Evolutionary conservation across 495 filamentous ascomycete genomes (phyloP).

Genomic region (Parathielavia hyrcaniae): DNA sequence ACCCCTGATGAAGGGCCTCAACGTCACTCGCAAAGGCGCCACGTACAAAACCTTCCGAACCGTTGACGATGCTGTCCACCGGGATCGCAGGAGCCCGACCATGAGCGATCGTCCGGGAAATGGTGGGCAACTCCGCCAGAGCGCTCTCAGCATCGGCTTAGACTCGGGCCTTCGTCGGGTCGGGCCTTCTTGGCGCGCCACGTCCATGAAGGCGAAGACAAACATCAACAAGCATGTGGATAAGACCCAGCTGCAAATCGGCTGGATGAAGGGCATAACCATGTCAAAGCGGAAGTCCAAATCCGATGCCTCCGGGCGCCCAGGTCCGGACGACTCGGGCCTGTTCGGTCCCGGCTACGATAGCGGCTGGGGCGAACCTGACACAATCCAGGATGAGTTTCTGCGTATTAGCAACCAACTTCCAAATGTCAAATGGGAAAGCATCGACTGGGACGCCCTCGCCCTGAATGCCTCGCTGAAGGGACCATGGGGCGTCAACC

Average conservation of each 20-base stretch:
- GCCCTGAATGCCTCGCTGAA: constrained; percentile 69
- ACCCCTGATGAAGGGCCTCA: constrained; percentile 57
- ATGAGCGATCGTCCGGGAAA: constrained; percentile 47
- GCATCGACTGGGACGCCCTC: constrained; percentile 72
- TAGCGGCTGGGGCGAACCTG: constrained; percentile 64
- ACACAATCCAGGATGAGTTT: constrained; percentile 82
- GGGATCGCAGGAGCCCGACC: constrained; percentile 40
- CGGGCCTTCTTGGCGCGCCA: constrained; percentile 40
- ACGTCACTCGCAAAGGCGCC: constrained; percentile 73
- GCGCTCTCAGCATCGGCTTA: constrained; percentile 42
- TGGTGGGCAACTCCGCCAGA: constrained; percentile 36
- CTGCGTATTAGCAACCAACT: constrained; percentile 75
- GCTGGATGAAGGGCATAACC: constrained; percentile 92
- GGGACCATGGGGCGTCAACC: constrained; percentile 78
- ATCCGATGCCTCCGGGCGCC: constrained; percentile 30
- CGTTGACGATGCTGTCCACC: constrained; percentile 48
- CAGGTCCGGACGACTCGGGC: constrained; percentile 39
- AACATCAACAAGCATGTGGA: constrained; percentile 56
- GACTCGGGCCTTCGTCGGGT: constrained; percentile 39
- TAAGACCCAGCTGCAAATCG: constrained; percentile 54
- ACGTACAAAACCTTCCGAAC: constrained; percentile 77
- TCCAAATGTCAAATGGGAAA: constrained; percentile 77
- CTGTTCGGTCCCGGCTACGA: constrained; percentile 42
- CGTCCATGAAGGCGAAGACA: constrained; percentile 60
- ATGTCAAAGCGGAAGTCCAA: constrained; percentile 55